Conservation (phyloP, 768 basidiomycete genomes). For the Suillus subaureus region DNA sequence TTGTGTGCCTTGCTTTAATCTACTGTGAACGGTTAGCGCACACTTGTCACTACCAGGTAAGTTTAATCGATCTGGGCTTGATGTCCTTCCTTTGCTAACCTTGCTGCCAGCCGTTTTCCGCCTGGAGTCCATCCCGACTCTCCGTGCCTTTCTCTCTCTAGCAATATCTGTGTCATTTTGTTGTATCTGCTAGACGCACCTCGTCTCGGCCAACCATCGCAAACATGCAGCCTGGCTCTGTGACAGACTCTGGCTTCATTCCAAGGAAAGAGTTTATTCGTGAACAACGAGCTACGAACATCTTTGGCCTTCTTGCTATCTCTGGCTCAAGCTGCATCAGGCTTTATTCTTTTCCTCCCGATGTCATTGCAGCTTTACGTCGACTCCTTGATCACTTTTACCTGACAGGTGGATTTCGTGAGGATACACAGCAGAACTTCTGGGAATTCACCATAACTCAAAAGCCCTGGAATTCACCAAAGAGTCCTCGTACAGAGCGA, state of each 20-base stretch:
- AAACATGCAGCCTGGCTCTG: constrained; percentile 35
- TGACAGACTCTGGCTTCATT: constrained; percentile 53
- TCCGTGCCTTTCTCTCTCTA: constrained; percentile 19
- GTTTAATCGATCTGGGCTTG: constrained; percentile 6
- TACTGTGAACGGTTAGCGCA: constrained; percentile 3
- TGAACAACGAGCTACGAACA: constrained; percentile 53
- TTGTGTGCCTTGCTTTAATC: constrained; percentile 10
- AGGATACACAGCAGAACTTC: constrained; percentile 58
- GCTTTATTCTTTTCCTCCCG: constrained; percentile 67
- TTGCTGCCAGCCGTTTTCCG: constrained; percentile 40
- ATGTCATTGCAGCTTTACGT: constrained; percentile 54
- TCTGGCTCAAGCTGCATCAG: constrained; percentile 64
- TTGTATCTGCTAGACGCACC: constrained; percentile 22
- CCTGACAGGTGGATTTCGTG: constrained; percentile 48
- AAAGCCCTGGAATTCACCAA: constrained; percentile 75
- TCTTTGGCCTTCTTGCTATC: constrained; percentile 73
- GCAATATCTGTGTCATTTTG: constrained; percentile 27
- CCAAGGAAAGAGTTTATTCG: constrained; percentile 76
- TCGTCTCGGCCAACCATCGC: constrained; percentile 26
- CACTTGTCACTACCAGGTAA: constrained; percentile 3
- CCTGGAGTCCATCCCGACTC: constrained; percentile 37
- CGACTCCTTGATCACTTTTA: constrained; percentile 52
- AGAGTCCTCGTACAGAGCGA: constrained; percentile 64
- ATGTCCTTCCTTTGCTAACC: background rate
- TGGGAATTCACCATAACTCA: constrained; percentile 68